phyloP scores from a whole-genome alignment of 768 basidiomycete species.

The Phaeotremella skinneri region DNA sequence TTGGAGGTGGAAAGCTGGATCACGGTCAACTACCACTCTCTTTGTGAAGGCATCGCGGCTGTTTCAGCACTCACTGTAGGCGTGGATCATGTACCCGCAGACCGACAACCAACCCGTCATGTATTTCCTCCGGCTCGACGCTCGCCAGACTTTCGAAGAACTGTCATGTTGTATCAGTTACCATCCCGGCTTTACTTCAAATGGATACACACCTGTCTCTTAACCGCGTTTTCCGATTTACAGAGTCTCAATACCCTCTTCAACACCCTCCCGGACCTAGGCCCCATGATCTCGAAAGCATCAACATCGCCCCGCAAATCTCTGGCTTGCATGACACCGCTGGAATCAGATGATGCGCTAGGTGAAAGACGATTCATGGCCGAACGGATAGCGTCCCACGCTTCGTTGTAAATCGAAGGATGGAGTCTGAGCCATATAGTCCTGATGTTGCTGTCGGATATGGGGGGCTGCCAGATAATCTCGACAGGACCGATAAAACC shows the following conservation, averaged over 20 bases:
- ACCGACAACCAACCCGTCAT: conserved; percentile 73
- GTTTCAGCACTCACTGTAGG: conserved; percentile 61
- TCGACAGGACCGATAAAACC: conserved; percentile 68
- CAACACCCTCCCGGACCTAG: conserved; percentile 70
- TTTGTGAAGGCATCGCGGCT: neutral
- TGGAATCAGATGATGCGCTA: conserved; percentile 28
- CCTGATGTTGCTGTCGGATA: conserved; percentile 7
- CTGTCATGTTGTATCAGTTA: too few relatives aligned
- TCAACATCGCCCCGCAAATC: conserved; percentile 72
- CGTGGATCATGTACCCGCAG: conserved; percentile 82
- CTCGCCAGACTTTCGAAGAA: conserved; percentile 67
- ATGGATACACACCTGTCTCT: conserved; percentile 7
- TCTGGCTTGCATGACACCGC: conserved; percentile 60
- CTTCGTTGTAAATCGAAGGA: conserved; percentile 65
- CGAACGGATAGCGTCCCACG: conserved; percentile 56
- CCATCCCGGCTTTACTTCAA: too few relatives aligned
- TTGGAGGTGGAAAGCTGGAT: conserved; percentile 75
- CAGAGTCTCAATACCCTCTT: conserved; percentile 52
- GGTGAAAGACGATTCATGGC: neutral
- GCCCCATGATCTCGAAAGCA: conserved; percentile 86
- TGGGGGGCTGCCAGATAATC: conserved; percentile 67
- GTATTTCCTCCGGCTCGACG: conserved; percentile 64
- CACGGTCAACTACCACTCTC: neutral
- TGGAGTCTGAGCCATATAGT: conserved; percentile 74
- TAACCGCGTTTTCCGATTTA: conserved; percentile 21